A percentile compares a stretch with the other conserved stretches of the same genome.
Conservation (phyloP, 1,284 basidiomycete species). For the Cutaneotrichosporon dermatis region DNA sequence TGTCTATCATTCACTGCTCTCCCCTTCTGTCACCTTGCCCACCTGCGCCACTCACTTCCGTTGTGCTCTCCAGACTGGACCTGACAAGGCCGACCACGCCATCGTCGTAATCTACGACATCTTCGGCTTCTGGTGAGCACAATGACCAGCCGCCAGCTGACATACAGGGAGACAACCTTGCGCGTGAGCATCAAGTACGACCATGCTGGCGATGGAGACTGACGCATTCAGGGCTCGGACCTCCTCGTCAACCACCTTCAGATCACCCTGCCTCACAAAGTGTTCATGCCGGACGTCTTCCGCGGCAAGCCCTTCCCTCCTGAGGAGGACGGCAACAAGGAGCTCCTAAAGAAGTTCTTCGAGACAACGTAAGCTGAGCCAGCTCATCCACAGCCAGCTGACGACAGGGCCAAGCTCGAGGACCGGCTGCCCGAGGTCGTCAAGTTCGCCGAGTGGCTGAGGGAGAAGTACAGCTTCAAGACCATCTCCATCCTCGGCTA, state of each 20-base stretch:
- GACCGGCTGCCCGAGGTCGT: constrained; percentile 38
- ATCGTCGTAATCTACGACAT: constrained; percentile 44
- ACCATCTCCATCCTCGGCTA: constrained; percentile 39
- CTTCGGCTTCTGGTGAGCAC: constrained; percentile 42
- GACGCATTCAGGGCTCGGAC: constrained; percentile 30
- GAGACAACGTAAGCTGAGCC: constrained; percentile 24
- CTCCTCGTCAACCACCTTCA: constrained; percentile 31
- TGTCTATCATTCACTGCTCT: not conserved
- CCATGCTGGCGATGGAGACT: not conserved
- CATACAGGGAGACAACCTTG: constrained; percentile 38
- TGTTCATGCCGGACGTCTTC: constrained; percentile 42
- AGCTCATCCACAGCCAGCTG: not conserved
- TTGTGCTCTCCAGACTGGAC: constrained; percentile 26
- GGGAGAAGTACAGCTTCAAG: constrained; percentile 23
- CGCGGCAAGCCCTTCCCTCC: constrained; percentile 38
- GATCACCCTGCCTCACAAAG: constrained; percentile 27
- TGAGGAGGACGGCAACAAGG: constrained; percentile 42
- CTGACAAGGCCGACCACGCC: constrained; percentile 34
- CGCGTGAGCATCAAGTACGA: constrained; percentile 15
- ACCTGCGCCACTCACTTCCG: not conserved
- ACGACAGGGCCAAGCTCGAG: constrained; percentile 34
- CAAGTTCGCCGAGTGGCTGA: constrained; percentile 32
- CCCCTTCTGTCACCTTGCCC: not conserved
- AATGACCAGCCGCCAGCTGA: constrained; percentile 7
- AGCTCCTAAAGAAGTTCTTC: constrained; percentile 38